Evolutionary conservation across 2,329 filamentous ascomycete species (phyloP).

Genomic region (Sclerotinia minor): DNA sequence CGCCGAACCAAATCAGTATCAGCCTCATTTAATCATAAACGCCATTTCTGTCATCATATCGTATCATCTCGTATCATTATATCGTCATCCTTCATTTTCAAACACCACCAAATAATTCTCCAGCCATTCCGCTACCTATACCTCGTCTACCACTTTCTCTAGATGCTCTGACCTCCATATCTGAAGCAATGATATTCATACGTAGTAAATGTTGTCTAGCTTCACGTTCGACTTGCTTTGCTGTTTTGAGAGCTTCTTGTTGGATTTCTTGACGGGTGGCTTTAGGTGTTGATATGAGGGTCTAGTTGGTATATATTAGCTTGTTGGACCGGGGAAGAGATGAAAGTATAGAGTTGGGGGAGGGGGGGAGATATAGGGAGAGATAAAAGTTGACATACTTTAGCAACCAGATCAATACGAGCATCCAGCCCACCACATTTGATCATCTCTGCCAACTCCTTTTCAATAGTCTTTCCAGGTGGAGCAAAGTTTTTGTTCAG

Average conservation of each 20-base stretch:
- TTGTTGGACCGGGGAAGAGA: background rate
- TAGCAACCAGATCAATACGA: slow-evolving; percentile 80
- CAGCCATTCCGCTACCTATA: background rate
- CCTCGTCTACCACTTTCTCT: slow-evolving; percentile 23
- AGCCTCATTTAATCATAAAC: slow-evolving; percentile 7
- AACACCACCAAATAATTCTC: slow-evolving; percentile 18
- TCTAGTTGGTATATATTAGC: slow-evolving; percentile 44
- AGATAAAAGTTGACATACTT: slow-evolving; percentile 48
- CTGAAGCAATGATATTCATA: slow-evolving; percentile 73
- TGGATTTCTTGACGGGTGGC: slow-evolving; percentile 72
- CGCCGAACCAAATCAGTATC: slow-evolving; percentile 1
- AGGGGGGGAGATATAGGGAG: background rate
- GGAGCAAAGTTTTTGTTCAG: slow-evolving; percentile 75
- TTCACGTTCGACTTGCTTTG: slow-evolving; percentile 71
- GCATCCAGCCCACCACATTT: slow-evolving; percentile 69
- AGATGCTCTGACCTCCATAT: slow-evolving; percentile 61
- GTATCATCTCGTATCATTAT: slow-evolving; percentile 4
- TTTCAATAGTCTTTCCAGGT: slow-evolving; percentile 62
- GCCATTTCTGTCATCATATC: slow-evolving; percentile 1
- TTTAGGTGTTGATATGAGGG: slow-evolving; percentile 70
- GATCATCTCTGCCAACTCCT: slow-evolving; percentile 80
- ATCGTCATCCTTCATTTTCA: background rate
- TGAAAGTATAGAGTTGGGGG: background rate
- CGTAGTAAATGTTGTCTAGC: slow-evolving; percentile 74
- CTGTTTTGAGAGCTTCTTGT: slow-evolving; percentile 63